Evolutionary conservation across 208 protist species (phyloP).

Genomic region (Histomonas meleagridis): DNA sequence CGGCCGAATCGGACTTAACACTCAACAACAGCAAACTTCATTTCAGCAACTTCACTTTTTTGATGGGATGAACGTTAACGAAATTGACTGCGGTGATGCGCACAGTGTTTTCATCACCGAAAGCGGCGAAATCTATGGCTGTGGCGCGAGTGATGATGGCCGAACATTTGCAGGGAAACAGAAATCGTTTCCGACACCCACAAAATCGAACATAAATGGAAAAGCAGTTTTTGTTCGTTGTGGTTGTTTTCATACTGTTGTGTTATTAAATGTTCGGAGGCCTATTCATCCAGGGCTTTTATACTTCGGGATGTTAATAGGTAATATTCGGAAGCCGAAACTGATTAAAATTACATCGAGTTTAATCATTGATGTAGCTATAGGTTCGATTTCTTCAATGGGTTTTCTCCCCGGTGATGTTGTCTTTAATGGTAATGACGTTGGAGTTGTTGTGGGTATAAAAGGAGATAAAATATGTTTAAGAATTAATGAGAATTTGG

Average conservation of each 20-base stretch:
- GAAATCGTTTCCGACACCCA: neutral
- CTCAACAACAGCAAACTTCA: neutral
- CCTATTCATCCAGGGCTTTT: constrained; percentile 23
- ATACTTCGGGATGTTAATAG: neutral
- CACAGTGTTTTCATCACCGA: neutral
- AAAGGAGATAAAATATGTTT: neutral
- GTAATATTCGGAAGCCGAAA: neutral
- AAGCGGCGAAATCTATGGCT: neutral
- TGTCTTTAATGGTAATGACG: neutral
- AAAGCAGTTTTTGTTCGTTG: neutral
- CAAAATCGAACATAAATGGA: neutral
- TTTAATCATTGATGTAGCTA: neutral
- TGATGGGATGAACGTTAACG: neutral
- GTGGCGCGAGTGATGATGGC: neutral
- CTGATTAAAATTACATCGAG: neutral
- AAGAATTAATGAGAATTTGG: neutral
- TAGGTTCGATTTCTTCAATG: neutral
- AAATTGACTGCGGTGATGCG: constrained; percentile 6
- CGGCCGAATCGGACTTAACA: neutral
- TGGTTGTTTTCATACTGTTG: constrained; percentile 26
- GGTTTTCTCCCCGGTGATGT: neutral
- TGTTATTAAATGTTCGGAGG: neutral
- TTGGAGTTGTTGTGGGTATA: neutral
- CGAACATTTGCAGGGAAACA: neutral
- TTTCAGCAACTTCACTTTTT: constrained; percentile 8